Evolutionary conservation across 1,284 basidiomycete genomes (phyloP), one percentile per base, ranked within the genome.

Genomic region (Heterobasidion occidentale): DNA sequence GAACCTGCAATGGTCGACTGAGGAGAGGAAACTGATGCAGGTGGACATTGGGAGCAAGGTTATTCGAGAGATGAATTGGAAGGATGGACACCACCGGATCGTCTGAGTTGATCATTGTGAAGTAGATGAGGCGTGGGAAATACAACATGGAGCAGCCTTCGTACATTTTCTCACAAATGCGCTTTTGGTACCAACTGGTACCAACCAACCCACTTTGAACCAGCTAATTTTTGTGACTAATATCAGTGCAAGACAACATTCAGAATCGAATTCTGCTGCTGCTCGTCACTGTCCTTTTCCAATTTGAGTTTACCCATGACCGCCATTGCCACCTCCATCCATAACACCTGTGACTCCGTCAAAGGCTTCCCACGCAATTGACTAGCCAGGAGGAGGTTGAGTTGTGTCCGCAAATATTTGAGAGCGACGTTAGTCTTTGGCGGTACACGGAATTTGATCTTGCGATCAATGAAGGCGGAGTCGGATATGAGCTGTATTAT

Each of bases 391-490:
- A 90, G 76, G 5, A 70, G 70, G 8, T 73, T 72, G 53, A 97
- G 74, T 52, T 89, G 84, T 17, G 75, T 77, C 12, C 94, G 85
- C 44, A 99, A 74, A 54, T 82, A 67, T 68, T 94, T 95, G 63
- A 98, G 74, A 0, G 94, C 94, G 47, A 96, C 69, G 56, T 84
- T 83, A 0, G 86, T 75, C 71, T 89, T 93, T 1, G 90, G 82
- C 1, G 83, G 66, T 9, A 92, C 70, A 42, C 79, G 79, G 66
- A 89, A 92, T 59, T 82, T 84, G 69, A 95, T 78, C 71, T 92
- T 96, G 53, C 92, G 85, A 68, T 98, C 96, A 56, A 98, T 79
- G 55, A 82, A 78, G n/a, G 86, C 76, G 9, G 79, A 81, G 58
- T 88, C 78, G 0, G 92, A 84, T 17, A 84, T 74, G 44, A 92